Conservation (phyloP, 768 basidiomycete genomes). For the Austroboletus eburneus region DNA sequence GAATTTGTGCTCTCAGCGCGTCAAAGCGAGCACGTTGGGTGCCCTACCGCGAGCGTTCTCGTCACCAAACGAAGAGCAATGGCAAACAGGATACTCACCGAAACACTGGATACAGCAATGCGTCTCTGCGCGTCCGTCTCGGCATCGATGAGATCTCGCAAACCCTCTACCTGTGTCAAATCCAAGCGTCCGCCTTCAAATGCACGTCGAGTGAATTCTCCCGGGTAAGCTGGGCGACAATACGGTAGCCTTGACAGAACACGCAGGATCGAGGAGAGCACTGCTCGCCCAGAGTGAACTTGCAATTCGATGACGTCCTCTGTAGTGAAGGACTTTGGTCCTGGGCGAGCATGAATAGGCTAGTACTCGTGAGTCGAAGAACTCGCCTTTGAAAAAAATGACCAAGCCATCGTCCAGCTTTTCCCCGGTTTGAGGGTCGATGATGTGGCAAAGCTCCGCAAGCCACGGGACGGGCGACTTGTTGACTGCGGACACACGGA, state of each 20-base stretch:
- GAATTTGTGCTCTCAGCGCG: conserved; percentile 56
- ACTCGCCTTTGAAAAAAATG: conserved; percentile 74
- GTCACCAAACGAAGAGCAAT: background rate
- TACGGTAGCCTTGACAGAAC: conserved; percentile 58
- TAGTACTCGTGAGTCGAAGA: background rate
- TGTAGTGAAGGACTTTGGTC: conserved; percentile 77
- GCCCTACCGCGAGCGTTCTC: conserved; percentile 47
- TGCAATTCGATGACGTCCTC: conserved; percentile 83
- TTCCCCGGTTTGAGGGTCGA: conserved; percentile 58
- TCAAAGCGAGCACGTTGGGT: conserved; percentile 56
- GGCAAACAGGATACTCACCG: conserved; percentile 42
- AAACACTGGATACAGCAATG: conserved; percentile 63
- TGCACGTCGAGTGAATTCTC: conserved; percentile 86
- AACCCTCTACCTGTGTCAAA: conserved; percentile 83
- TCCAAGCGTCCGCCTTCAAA: conserved; percentile 79
- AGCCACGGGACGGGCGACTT: conserved; percentile 54
- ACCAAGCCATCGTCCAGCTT: conserved; percentile 76
- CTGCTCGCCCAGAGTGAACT: conserved; percentile 80
- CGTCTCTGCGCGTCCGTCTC: conserved; percentile 82
- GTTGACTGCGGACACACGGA: background rate
- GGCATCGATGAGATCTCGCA: conserved; percentile 83
- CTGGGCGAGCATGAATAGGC: conserved; percentile 34
- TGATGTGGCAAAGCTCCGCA: conserved; percentile 64
- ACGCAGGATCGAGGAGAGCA: conserved; percentile 64
- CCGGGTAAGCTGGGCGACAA: conserved; percentile 76